Percentiles rank a stretch among this genome's conserved stretches.
These are phyloP conservation scores for Dalbergia cochinchinensis DNA, from an alignment of 306 rosid genomes.

Conservation along the genomic window DNA sequence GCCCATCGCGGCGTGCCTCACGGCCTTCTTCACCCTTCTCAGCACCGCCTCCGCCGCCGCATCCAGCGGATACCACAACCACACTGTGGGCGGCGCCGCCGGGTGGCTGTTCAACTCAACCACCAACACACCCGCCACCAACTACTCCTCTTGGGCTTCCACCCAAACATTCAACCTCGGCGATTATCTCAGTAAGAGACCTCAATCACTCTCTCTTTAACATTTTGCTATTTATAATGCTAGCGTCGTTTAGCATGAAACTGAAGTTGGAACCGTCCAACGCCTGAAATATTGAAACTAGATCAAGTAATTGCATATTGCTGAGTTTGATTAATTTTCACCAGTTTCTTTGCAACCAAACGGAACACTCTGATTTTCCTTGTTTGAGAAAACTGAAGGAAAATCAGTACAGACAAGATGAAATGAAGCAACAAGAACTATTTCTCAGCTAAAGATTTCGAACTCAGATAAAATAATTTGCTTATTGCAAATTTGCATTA, in stretches of 20 bases:
- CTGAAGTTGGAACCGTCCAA: too few relatives aligned
- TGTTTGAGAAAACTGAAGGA: constrained; percentile 21
- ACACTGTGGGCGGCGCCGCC: constrained; percentile 76
- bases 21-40: constrained; percentile 30
- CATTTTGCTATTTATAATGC: background rate
- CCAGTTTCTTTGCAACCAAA: background rate
- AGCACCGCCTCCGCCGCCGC: constrained; percentile 42
- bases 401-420: background rate
- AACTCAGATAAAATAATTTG: background rate
- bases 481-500: background rate
- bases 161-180: constrained; percentile 80
- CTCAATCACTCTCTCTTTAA: background rate
- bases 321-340: background rate
- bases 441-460: background rate
- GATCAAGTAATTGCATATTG: too few relatives aligned
- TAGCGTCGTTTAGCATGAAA: constrained; percentile 2
- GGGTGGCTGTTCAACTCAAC: constrained; percentile 88
- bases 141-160: constrained; percentile 84
- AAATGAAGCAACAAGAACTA: background rate
- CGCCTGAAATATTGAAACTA: too few relatives aligned
- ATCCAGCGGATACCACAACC: constrained; percentile 61
- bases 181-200: constrained; percentile 75
- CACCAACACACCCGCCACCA: constrained; percentile 68
- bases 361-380: background rate
- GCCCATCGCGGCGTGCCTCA: constrained; percentile 33